Evolutionary conservation across 495 filamentous ascomycete genomes (phyloP), one percentile per base, ranked within the genome.

Genomic region (Xylaria sp.): DNA sequence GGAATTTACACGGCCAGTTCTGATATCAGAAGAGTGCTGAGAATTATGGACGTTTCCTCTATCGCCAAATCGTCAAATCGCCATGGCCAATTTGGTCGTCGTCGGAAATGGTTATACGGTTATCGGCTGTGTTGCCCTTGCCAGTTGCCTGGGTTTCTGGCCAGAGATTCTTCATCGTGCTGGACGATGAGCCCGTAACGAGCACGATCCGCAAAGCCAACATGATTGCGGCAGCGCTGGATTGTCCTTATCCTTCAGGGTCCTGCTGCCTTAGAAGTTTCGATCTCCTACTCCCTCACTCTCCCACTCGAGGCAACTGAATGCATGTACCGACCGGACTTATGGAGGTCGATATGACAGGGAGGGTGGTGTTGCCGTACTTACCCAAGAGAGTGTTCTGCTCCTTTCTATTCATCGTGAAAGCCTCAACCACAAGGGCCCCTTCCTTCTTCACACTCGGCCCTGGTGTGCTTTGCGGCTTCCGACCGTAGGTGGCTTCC

Each of bases 391-490:
- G 52, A 24, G 55, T 74, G 24, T 71, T 65, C 26, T 66, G 53
- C 17, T 76, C 70, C 35, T 65, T 76, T 69, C 70, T 33, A 64
- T 76, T 76, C 74, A 76, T 76, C 24, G 52, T 74, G 33, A 24
- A 44, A 48, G 31, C 57, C 37, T 21, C 57, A 21, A 37, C 31
- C 57, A 70, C 40, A 58, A 33, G 21, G 59, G 12, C 12, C 19
- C 19, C 37, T 37, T 12, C 31, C 11, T 46, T 21, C 52, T 40
- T 61, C 55, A 26, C 44, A 44, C 41, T 52, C 44, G 44, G n/a
- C 40, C 17, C 19, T 57, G 53, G 50, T 0, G 14, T 5, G 37
- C 11, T 35, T 33, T 35, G 3, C 9, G 37, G 12, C 3, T 52
- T 50, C 29, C 5, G 19, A 53, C 17, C 12, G n/a, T 55, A 12